These are phyloP conservation scores for Fusarium pseudoanthophilum DNA, from an alignment of 2,329 filamentous ascomycete genomes.

Conservation along the genomic window DNA sequence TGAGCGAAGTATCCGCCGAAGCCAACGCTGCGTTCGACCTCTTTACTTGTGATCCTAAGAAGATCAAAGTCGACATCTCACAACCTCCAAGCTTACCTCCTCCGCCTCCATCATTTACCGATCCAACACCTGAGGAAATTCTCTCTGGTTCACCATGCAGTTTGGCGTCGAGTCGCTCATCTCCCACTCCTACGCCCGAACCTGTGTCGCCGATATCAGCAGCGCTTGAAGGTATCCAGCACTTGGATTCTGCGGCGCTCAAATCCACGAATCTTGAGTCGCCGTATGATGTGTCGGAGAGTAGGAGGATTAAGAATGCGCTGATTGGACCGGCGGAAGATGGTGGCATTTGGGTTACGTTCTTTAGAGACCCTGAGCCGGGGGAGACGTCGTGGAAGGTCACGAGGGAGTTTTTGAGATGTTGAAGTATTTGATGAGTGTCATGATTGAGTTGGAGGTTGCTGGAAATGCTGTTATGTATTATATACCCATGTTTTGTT, in stretches of 20 bases:
- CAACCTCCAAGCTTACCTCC: conserved; percentile 18
- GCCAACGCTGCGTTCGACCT: neutral
- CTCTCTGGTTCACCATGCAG: neutral
- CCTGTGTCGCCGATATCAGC: conserved; percentile 22
- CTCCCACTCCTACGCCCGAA: conserved; percentile 7
- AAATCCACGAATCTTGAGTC: conserved; percentile 29
- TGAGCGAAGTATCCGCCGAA: neutral
- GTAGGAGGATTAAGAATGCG: conserved; percentile 46
- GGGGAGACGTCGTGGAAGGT: conserved; percentile 45
- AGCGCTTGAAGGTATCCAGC: conserved; percentile 31
- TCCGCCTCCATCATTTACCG: conserved; percentile 23
- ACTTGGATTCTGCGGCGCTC: conserved; percentile 13
- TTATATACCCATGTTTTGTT: neutral
- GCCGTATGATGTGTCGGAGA: conserved; percentile 46
- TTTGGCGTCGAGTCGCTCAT: neutral
- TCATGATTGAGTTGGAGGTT: neutral
- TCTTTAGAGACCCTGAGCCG: conserved; percentile 44
- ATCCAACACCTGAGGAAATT: conserved; percentile 21
- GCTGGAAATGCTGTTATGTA: neutral
- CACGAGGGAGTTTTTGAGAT: conserved; percentile 43
- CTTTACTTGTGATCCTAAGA: neutral
- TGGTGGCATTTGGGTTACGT: conserved; percentile 44
- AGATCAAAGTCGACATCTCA: conserved; percentile 22
- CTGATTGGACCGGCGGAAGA: conserved; percentile 43
- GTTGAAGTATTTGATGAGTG: neutral